Evolutionary conservation across 371 early-diverging fungal species (phyloP).

Genomic region (Rhizopus stolonifer): DNA sequence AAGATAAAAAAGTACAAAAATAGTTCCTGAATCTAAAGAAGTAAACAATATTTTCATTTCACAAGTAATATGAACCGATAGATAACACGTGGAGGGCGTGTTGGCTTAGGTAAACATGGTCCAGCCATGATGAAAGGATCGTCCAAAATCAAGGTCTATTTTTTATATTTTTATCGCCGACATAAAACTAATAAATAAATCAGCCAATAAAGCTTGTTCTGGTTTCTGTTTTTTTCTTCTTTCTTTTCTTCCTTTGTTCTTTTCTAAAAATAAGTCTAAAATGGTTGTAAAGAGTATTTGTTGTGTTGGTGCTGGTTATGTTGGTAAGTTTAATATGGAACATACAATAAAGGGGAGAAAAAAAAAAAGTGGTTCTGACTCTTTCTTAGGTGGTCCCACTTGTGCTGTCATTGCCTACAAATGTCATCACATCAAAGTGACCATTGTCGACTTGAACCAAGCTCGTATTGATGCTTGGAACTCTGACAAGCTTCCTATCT

Average conservation of each 20-base stretch:
- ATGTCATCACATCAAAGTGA: slow-evolving; percentile 87
- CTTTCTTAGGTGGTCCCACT: slow-evolving; percentile 84
- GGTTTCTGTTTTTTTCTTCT: slow-evolving; percentile 5
- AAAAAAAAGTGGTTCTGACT: too few species aligned
- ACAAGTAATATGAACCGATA: not conserved
- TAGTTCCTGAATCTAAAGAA: not conserved
- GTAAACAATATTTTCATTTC: slow-evolving; percentile 4
- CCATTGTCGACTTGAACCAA: slow-evolving; percentile 59
- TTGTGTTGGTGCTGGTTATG: slow-evolving; percentile 96
- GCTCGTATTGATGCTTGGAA: slow-evolving; percentile 71
- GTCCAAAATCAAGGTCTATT: not conserved
- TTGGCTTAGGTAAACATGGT: not conserved
- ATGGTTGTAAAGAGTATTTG: slow-evolving; percentile 65
- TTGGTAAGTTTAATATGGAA: slow-evolving; percentile 58
- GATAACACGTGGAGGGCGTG: not conserved
- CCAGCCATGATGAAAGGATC: not conserved
- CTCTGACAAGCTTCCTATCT: slow-evolving; percentile 83
- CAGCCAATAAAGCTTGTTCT: slow-evolving; percentile 1
- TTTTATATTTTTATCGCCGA: not conserved
- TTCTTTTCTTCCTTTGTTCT: slow-evolving; percentile 5
- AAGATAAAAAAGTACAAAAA: too few species aligned
- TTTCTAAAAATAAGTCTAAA: slow-evolving; percentile 2
- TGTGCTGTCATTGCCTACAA: slow-evolving; percentile 90
- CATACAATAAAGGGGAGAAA: not conserved
- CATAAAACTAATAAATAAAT: not conserved